Evolutionary conservation across 768 basidiomycete genomes (phyloP), one percentile per base, ranked within the genome.

Genomic region (Lentinula detonsa): DNA sequence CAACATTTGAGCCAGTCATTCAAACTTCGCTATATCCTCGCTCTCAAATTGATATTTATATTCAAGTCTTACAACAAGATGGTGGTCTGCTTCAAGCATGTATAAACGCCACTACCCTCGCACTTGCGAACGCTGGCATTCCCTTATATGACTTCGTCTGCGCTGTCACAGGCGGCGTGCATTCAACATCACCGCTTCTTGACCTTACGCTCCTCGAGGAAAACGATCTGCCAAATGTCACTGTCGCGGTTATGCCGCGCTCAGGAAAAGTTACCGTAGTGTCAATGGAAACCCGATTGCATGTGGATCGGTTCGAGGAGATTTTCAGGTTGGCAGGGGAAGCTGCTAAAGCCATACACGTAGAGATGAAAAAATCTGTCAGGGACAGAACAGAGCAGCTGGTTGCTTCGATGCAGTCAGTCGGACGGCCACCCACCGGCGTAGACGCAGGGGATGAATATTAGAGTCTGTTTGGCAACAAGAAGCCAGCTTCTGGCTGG

Each of bases 1-100:
- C 92, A 34, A 98, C 97, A 0, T 98, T 99, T 70, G 96, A 98
- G 70, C 94, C 95, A 45, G 93, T 96, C 59, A 84, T 99, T 23
- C 91, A 94, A 70, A 90, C 91, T 6, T 82, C 81, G 62, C 82
- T 99, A 51, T 98, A 97, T 74, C 96, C 96, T 21, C 87, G 97
- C 53, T 91, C 91, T 37, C 88, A 95, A 71, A 97, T 99, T 71
- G 93, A 96, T 74, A 87, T 99, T 62, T 91, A 87, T 72, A 81
- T 99, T 6, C 94, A 96, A 72, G 87, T 99, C 33, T 76, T 97
- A 42, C 92, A 97, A 66, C 91, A 95, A 70, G 97, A 99, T 68
- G 97, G 97, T 43, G 92, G 92, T 0, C 78, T 98, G 45, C 81
- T 98, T 23, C 90, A 92, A 60, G 87, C 95, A 5, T 90, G 93